Conservation (phyloP, 306 rosid species). For the Myrica gale region DNA sequence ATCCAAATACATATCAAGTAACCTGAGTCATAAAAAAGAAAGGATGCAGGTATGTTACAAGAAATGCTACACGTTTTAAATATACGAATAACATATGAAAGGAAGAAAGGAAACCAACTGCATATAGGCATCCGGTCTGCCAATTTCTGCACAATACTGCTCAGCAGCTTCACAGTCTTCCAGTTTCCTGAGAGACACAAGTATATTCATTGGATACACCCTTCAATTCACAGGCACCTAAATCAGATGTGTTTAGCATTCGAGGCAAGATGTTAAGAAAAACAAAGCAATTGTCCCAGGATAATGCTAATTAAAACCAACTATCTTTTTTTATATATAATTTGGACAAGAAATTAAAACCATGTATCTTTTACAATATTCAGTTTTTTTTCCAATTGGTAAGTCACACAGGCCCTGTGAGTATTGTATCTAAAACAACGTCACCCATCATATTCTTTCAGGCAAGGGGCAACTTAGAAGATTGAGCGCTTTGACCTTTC, state of each 20-base stretch:
- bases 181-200: conserved; percentile 62
- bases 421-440: background rate
- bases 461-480: background rate
- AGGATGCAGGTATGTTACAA: conserved; percentile 17
- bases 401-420: background rate
- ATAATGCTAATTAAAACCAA: background rate
- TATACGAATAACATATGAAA: conserved; percentile 10
- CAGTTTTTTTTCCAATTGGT: background rate
- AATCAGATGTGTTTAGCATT: background rate
- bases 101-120: conserved; percentile 60
- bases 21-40: conserved; percentile 51
- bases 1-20: conserved; percentile 98
- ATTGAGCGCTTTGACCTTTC: background rate
- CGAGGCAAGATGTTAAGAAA: background rate
- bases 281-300: background rate
- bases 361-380: too few species aligned
- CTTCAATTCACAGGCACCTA: background rate
- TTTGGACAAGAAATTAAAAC: too few species aligned
- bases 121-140: conserved; percentile 95
- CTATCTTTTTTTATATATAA: background rate
- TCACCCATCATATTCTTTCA: background rate
- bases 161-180: conserved; percentile 99
- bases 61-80: conserved; percentile 3
- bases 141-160: conserved; percentile 97
- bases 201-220: conserved; percentile 13